Conservation (phyloP, 139 green algal genomes). For the Limnomonas spitsbergensis region DNA sequence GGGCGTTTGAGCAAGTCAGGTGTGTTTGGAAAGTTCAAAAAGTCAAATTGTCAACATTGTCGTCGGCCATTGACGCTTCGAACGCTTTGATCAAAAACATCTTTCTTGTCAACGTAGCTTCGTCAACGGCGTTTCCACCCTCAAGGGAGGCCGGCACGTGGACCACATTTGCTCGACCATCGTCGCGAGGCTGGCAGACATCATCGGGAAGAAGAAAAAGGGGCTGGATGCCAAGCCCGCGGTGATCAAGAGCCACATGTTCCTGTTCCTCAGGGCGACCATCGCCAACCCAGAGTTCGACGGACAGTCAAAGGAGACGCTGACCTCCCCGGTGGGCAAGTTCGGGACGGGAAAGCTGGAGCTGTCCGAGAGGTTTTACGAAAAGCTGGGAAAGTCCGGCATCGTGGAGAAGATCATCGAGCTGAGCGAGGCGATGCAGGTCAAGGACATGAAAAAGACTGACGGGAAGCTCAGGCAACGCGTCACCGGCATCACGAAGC, state of each 20-base stretch:
- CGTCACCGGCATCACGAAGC: conserved; percentile 47
- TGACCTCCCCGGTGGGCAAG: neutral
- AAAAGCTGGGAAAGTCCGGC: neutral
- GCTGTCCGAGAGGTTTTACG: neutral
- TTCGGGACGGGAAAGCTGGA: neutral
- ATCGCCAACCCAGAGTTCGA: conserved; percentile 7
- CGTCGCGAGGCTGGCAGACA: neutral
- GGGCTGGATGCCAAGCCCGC: neutral
- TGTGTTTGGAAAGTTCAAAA: no score
- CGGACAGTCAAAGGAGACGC: neutral
- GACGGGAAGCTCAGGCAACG: conserved; percentile 13
- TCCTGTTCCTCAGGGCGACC: neutral
- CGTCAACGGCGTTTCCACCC: conserved; percentile 4
- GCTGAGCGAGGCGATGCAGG: neutral
- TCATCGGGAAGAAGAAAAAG: neutral
- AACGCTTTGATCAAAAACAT: no score
- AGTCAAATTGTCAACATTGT: no score
- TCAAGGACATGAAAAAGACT: neutral
- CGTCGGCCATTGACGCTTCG: no score
- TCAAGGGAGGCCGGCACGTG: neutral
- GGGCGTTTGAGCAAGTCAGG: neutral
- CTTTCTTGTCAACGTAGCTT: no score
- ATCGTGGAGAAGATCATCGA: neutral
- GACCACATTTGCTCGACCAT: neutral
- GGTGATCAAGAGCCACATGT: neutral